Evolutionary conservation across 2,329 filamentous ascomycete species (phyloP).

Genomic region (Fusarium sp.): DNA sequence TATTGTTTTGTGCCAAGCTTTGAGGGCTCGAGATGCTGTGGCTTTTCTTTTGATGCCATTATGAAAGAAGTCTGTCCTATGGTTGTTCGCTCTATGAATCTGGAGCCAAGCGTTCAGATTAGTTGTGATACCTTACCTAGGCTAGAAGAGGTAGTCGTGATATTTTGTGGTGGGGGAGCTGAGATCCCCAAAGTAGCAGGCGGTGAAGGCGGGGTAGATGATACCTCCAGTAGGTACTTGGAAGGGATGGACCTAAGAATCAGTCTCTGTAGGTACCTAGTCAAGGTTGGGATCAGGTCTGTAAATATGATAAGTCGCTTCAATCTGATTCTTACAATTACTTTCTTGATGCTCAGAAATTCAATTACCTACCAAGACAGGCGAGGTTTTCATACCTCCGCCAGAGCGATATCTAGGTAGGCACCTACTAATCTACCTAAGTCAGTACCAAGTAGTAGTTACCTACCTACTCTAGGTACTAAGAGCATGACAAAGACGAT

Average conservation of each 20-base stretch:
- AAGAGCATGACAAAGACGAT: not conserved
- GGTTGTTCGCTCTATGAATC: not conserved
- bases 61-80: too few species aligned
- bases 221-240: not conserved
- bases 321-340: too few species aligned
- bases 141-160: not conserved
- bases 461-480: not conserved
- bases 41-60: slow-evolving; percentile 53
- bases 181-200: slow-evolving; percentile 39
- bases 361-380: too few species aligned
- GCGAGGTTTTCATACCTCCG: too few species aligned
- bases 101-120: slow-evolving; percentile 24
- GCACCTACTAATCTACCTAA: too few species aligned
- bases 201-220: slow-evolving; percentile 38
- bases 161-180: slow-evolving; percentile 42
- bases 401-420: too few species aligned
- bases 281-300: too few species aligned
- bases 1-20: slow-evolving; percentile 90
- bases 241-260: too few species aligned
- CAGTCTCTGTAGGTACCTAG: too few species aligned
- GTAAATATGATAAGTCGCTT: too few species aligned
- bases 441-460: not conserved
- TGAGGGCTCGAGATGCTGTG: slow-evolving; percentile 79
- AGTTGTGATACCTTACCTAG: not conserved
- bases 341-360: too few species aligned